Conservation (phyloP, 495 filamentous ascomycete species). For the Pseudoneurospora amorphoporcata region DNA sequence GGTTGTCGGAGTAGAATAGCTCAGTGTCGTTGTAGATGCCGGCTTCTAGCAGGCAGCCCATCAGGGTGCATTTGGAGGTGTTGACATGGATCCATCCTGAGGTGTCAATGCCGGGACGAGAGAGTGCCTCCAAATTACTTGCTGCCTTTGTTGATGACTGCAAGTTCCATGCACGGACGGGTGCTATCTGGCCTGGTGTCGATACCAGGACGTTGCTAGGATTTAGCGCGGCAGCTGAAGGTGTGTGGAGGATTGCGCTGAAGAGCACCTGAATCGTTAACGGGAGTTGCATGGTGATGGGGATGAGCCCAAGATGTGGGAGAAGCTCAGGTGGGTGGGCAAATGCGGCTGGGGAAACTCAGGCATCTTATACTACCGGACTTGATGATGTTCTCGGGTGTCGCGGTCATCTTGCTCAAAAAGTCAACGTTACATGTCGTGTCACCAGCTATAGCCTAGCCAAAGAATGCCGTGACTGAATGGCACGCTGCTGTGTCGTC, state of each 20-base stretch:
- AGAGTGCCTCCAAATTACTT: constrained; percentile 32
- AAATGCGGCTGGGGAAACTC: background rate
- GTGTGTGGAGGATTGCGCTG: background rate
- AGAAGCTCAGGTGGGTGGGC: background rate
- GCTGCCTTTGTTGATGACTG: constrained; percentile 34
- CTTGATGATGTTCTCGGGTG: background rate
- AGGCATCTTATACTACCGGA: background rate
- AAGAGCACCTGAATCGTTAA: background rate
- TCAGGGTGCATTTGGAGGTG: constrained; percentile 40
- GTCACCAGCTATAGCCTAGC: background rate
- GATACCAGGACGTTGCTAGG: constrained; percentile 1
- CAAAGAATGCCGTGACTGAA: background rate
- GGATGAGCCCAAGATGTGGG: background rate
- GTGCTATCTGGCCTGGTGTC: constrained; percentile 24
- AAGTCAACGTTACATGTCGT: background rate
- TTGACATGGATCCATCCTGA: constrained; percentile 44
- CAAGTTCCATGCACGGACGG: constrained; percentile 47
- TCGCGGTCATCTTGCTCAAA: background rate
- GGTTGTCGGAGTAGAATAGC: constrained; percentile 49
- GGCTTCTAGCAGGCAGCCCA: constrained; percentile 46
- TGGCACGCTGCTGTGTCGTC: background rate
- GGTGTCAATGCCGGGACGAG: constrained; percentile 35
- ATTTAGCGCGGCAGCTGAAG: background rate
- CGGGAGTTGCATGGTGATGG: background rate
- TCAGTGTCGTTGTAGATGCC: constrained; percentile 45